Evolutionary conservation across 768 basidiomycete species (phyloP).

Genomic region (Psilocybe cubensis): DNA sequence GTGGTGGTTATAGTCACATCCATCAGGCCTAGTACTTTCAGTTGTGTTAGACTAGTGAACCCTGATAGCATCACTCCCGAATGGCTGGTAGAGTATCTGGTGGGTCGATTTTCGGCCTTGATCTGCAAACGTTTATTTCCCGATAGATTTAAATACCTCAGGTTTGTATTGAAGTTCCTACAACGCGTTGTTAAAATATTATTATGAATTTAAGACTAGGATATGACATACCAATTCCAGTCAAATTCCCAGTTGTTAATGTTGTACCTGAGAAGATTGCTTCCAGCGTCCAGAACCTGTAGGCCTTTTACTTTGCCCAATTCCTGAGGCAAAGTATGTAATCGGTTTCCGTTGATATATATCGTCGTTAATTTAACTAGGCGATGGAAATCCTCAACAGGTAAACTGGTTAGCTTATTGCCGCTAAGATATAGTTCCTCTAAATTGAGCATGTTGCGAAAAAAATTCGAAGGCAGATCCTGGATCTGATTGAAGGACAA

Average conservation of each 20-base stretch:
- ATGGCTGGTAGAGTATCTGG: conserved; percentile 1
- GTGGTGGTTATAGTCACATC: conserved; percentile 86
- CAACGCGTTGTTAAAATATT: neutral
- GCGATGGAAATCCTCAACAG: conserved; percentile 83
- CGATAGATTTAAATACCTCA: conserved; percentile 94
- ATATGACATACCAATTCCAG: conserved; percentile 88
- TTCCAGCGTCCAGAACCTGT: conserved; percentile 88
- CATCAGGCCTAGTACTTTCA: conserved; percentile 95
- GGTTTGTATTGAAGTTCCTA: conserved; percentile 96
- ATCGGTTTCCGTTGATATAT: conserved; percentile 91
- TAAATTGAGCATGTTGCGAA: conserved; percentile 69
- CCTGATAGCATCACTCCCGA: conserved; percentile 62
- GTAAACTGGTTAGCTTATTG: conserved; percentile 90
- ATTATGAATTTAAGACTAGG: neutral
- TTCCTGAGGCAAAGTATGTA: conserved; percentile 92
- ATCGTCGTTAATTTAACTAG: conserved; percentile 72
- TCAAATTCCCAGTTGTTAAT: conserved; percentile 99
- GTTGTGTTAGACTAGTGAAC: conserved; percentile 83
- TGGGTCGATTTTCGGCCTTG: conserved; percentile 60
- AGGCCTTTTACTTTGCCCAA: conserved; percentile 81
- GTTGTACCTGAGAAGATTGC: conserved; percentile 94
- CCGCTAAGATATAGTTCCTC: conserved; percentile 93
- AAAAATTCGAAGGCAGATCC: conserved; percentile 80
- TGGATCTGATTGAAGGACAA: conserved; percentile 94
- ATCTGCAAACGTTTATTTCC: conserved; percentile 97